Base-by-base conservation (phyloP, 2,329 filamentous ascomycete genomes). In the Nigrospora oryzae region DNA sequence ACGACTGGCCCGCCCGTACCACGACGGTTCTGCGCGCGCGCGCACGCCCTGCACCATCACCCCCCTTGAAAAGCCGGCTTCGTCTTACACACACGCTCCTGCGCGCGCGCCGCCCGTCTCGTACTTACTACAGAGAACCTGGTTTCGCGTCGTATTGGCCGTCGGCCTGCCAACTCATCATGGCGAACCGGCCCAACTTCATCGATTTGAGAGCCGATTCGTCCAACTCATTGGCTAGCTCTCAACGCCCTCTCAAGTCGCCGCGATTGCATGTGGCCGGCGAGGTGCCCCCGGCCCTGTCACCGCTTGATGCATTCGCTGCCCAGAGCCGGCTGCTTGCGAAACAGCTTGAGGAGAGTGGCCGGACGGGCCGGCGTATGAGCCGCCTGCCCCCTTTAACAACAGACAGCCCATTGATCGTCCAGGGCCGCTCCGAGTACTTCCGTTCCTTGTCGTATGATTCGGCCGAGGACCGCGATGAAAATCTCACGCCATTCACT, bases 281-380 rank as follows among this genome's bases (percentile, higher is more conserved):
- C 49, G 86, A 91, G 55, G 77, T 86, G 1, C 91, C 93, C 16
- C 93, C 93, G 5, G 86, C 93, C 43, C 75, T 97, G 46, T 97
- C 93, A 8, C 93, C 93, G 11, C 77, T 98, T 52, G 93, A 98
- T 73, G 91, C 91, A 40, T 94, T 98, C 61, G 91, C 91, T 17
- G 76, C 91, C 50, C 91, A 97, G 61, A 94, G 90, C 56, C 84
- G 91, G 46, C 70, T 94, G 55, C 77, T 98, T 42, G 89, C 89
- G 35, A 86, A 81, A 66, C 86, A 95, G 65, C 79, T 98, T 49
- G 84, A 95, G 63, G 84, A 93, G 54, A 83, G 79, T 51, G 77
- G 80, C 57, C 82, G 79, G 58, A 77, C 79, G 50, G 89, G 87
- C 41, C 81, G 83, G 52, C 80, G 90, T 46, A 78, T 96, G 66